Evolutionary conservation across 495 filamentous ascomycete species (phyloP).

Genomic region (Penicillium turbatum): DNA sequence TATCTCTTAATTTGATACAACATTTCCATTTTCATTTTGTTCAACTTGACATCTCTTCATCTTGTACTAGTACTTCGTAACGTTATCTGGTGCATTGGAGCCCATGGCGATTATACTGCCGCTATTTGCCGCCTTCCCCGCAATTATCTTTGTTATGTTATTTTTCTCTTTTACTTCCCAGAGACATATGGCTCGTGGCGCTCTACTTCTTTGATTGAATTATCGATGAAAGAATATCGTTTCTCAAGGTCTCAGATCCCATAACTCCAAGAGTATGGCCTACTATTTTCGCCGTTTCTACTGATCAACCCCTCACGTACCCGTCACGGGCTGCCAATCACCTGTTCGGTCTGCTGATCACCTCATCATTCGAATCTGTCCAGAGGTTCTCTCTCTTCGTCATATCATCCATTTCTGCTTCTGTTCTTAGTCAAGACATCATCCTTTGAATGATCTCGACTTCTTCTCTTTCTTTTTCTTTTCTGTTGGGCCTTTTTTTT

Average conservation of each 20-base stretch:
- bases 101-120: background rate
- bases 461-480: background rate
- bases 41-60: background rate
- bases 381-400: background rate
- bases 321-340: constrained; percentile 26
- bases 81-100: background rate
- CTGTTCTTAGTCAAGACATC: background rate
- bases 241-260: background rate
- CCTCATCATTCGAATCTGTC: constrained; percentile 20
- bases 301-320: constrained; percentile 1
- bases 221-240: background rate
- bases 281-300: background rate
- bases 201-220: background rate
- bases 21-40: constrained; percentile 6
- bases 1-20: constrained; percentile 20
- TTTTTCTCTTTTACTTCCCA: background rate
- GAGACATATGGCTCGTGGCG: background rate
- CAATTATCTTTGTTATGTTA: constrained; percentile 3
- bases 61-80: background rate
- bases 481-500: background rate
- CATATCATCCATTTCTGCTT: background rate
- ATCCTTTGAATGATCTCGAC: background rate
- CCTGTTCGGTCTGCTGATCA: constrained; percentile 28
- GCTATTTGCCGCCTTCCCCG: background rate
- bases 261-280: background rate